Base-by-base conservation (phyloP, 2,329 filamentous ascomycete genomes). In the Fusarium sp. region DNA sequence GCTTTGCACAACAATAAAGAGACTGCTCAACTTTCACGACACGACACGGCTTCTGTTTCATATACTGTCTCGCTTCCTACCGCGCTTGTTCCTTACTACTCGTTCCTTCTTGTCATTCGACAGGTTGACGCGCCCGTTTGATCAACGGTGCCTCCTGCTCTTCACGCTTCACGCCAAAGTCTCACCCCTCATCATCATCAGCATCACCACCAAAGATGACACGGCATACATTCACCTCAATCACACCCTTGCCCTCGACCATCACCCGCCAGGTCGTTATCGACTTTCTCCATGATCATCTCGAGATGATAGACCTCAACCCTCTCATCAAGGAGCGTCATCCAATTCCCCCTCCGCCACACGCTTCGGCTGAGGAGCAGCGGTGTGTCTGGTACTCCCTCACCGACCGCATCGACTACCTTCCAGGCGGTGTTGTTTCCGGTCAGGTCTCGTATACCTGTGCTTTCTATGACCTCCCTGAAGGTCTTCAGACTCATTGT, bases 281-380 rank as follows among this genome's bases (percentile, higher is more conserved):
- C 73, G 87, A 90, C 64, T 94, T 94, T 75, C 90, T 97, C 35
- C 94, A 95, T 82, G 88, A 93, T 82, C 94, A 97, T 83, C 82
- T 88, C 59, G 92, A 92, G 77, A 97, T 98, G 92, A 97, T 97
- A 79, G 92, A 96, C 80, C 86, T 97, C 67, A 97, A 97, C 82
- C 95, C 95, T 2, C 87, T 97, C 57, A 92, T 97, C 65, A 90
- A 93, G 72, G 91, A 93, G 70, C 89, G 94, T 67, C 88, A 92
- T 75, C 87, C 87, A 35, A 94, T 94, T 82, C 87, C 89, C 56
- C 88, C 94, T 2, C 94, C 94, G 0, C 79, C 87, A 27, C 88
- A 92, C 79, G 92, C 93, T 14, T 86, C 89, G 0, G 84, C 90
- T 18, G 94, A 97, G 76, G 95, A 97, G 84, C 89, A 87, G 70